Conservation (phyloP, 805 yeast species). For the Pichia nakasei region DNA sequence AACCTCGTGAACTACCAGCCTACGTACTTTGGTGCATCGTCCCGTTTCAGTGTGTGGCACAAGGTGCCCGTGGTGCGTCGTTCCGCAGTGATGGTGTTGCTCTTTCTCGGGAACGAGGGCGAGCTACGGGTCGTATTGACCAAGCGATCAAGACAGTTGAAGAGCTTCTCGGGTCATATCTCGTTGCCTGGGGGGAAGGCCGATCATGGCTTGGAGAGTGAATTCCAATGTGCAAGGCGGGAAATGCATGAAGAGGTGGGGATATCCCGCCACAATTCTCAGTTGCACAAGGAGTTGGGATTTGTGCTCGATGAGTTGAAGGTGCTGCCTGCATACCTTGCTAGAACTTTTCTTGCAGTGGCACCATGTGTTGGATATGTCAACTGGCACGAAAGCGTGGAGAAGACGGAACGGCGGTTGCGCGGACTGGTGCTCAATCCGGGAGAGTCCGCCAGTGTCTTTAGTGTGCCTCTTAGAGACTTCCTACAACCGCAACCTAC, state of each 20-base stretch:
- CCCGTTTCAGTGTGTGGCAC: conserved; percentile 46
- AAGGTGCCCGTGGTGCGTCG: conserved; percentile 56
- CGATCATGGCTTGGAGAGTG: conserved; percentile 55
- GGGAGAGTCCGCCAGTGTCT: conserved; percentile 66
- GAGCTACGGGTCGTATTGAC: conserved; percentile 75
- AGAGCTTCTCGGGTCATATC: conserved; percentile 80
- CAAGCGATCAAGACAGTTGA: conserved; percentile 58
- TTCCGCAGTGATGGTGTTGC: conserved; percentile 68
- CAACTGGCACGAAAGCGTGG: conserved; percentile 30
- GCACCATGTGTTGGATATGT: conserved; percentile 70
- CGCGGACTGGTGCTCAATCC: conserved; percentile 47
- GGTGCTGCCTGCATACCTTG: conserved; percentile 68
- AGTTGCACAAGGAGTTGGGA: conserved; percentile 37
- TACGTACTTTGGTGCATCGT: conserved; percentile 24
- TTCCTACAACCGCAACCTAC: conserved; percentile 32
- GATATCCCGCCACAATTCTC: conserved; percentile 39
- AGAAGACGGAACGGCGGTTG: conserved; percentile 19
- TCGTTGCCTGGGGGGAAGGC: conserved; percentile 94
- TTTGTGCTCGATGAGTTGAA: conserved; percentile 52
- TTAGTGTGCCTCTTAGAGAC: conserved; percentile 62
- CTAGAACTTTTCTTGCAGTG: conserved; percentile 76
- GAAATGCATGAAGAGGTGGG: conserved; percentile 90
- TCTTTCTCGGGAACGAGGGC: conserved; percentile 64
- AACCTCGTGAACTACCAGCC: conserved; percentile 30
- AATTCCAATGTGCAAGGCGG: conserved; percentile 67